phyloP scores from a whole-genome alignment of 192 early-diverging fungal genomes.

The Piromyces sp. region DNA sequence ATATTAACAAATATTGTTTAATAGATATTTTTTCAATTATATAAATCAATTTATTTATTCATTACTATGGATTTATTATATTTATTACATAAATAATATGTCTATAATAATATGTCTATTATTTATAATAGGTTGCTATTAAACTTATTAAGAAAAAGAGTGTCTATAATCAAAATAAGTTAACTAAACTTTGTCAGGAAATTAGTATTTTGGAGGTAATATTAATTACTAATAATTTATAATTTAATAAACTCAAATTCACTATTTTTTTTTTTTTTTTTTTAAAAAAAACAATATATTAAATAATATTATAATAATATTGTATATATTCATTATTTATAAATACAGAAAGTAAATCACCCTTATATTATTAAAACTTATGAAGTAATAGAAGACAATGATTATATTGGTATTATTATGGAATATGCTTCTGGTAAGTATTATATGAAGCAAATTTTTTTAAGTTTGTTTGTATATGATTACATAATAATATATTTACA shows the following conservation, averaged over 20 bases:
- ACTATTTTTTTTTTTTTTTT: too few species aligned
- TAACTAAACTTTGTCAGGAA: slow-evolving; percentile 84
- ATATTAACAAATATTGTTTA: too few species aligned
- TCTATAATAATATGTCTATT: too few species aligned
- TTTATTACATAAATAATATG: too few species aligned
- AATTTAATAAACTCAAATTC: too few species aligned
- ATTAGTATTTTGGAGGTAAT: slow-evolving; percentile 78
- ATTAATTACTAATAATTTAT: too few species aligned
- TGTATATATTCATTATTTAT: neutral
- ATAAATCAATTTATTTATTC: too few species aligned
- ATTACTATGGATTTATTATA: too few species aligned
- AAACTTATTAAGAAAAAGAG: slow-evolving; percentile 88
- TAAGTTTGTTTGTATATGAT: too few species aligned
- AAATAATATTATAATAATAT: neutral
- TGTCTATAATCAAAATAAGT: slow-evolving; percentile 61
- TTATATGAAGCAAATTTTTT: too few species aligned
- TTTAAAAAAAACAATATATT: neutral
- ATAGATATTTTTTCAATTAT: too few species aligned
- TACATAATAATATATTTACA: too few species aligned
- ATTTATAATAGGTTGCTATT: slow-evolving; percentile 56
- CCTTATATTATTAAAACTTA: slow-evolving; percentile 78
- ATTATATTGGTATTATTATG: slow-evolving; percentile 92
- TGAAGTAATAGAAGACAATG: slow-evolving; percentile 90
- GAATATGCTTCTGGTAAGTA: slow-evolving; percentile 61
- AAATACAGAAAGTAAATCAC: slow-evolving; percentile 61